Evolutionary conservation across 176 grass and related monocot genomes (phyloP).

Genomic region (Avena eriantha): DNA sequence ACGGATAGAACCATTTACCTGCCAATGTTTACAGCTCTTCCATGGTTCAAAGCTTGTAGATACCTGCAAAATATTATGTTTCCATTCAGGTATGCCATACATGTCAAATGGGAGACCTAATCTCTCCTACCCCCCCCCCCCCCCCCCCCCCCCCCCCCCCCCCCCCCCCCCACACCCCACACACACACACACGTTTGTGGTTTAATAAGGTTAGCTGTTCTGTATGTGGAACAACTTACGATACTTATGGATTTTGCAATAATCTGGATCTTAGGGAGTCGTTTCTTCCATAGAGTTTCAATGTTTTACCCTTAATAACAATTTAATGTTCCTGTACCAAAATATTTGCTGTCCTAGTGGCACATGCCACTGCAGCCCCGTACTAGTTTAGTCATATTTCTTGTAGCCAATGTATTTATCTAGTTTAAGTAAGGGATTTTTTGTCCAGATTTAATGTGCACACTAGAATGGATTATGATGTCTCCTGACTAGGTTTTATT

Average conservation of each 20-base stretch:
- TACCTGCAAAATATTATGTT: not conserved
- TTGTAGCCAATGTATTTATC: not conserved
- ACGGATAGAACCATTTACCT: not conserved
- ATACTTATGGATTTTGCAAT: not conserved
- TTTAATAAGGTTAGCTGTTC: not conserved
- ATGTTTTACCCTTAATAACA: not conserved
- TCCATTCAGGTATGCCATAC: slow-evolving; percentile 10
- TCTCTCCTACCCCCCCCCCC: not conserved
- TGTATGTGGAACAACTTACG: not conserved
- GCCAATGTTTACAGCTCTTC: not conserved
- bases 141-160: not conserved
- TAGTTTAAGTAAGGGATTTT: not conserved
- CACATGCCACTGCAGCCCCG: too few relatives aligned
- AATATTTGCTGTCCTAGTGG: not conserved
- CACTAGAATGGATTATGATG: not conserved
- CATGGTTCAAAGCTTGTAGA: not conserved
- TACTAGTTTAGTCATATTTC: not conserved
- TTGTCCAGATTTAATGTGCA: not conserved
- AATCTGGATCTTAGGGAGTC: not conserved
- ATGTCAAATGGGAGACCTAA: not conserved
- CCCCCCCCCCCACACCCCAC: too few relatives aligned
- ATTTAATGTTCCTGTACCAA: not conserved
- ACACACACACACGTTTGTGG: too few relatives aligned
- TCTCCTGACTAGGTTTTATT: slow-evolving; percentile 10
- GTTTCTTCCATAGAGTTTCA: not conserved